phyloP scores from a whole-genome alignment of 2,329 filamentous ascomycete species.

The Diaporthe capsici region DNA sequence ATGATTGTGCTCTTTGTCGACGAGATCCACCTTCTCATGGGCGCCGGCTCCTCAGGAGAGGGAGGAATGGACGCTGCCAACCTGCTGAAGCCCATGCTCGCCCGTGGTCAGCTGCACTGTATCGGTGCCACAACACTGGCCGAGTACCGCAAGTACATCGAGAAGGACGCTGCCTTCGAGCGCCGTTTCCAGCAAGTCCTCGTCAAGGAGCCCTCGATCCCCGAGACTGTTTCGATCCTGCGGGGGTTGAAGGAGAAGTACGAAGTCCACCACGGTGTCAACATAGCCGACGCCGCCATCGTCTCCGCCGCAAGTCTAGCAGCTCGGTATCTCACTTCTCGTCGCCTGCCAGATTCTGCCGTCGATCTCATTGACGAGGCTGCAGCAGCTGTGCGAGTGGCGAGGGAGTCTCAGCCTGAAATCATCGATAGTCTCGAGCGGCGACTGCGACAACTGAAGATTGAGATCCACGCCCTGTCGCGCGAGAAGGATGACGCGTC shows the following conservation, averaged over 20 bases:
- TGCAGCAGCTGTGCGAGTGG: conserved; percentile 94
- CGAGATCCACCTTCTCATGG: conserved; percentile 99
- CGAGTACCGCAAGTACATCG: conserved; percentile 98
- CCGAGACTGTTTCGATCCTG: conserved; percentile 97
- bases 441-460: conserved; percentile 89
- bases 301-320: conserved; percentile 93
- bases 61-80: conserved; percentile 99
- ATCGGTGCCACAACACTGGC: conserved; percentile 96
- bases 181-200: conserved; percentile 98
- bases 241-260: conserved; percentile 98
- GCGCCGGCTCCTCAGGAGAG: conserved; percentile 92
- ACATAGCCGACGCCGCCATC: conserved; percentile 93
- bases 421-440: conserved; percentile 95
- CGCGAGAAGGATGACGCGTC: conserved; percentile 97
- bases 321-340: conserved; percentile 90
- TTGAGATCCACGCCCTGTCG: conserved; percentile 95
- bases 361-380: conserved; percentile 98
- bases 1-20: conserved; percentile 99
- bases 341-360: conserved; percentile 94
- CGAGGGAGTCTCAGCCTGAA: conserved; percentile 96
- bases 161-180: conserved; percentile 98
- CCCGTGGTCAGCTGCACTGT: conserved; percentile 95
- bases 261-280: conserved; percentile 98
- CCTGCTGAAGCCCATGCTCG: conserved; percentile 97
- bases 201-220: conserved; percentile 91